Evolutionary conservation across 2,329 filamentous ascomycete species (phyloP).

Genomic region (Diaporthe batatas): DNA sequence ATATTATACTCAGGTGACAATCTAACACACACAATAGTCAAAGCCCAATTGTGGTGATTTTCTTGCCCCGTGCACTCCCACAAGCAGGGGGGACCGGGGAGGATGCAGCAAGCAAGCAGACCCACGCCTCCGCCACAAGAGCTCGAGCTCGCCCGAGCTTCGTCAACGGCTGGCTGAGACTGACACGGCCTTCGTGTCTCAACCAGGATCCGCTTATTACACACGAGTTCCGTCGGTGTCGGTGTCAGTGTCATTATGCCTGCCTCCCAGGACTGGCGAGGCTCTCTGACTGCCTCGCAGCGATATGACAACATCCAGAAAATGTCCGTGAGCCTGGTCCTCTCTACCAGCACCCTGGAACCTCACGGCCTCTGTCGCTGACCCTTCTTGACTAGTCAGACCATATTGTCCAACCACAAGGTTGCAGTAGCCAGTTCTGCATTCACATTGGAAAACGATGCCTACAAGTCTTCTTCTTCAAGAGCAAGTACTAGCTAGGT

Average conservation of each 20-base stretch:
- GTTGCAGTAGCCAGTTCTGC: slow-evolving; percentile 58
- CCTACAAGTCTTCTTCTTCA: slow-evolving; percentile 70
- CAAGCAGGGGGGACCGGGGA: background rate
- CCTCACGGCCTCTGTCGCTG: background rate
- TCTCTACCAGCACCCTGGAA: too few relatives aligned
- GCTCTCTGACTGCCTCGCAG: slow-evolving; percentile 67
- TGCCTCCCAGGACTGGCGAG: slow-evolving; percentile 60
- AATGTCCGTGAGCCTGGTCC: slow-evolving; percentile 61
- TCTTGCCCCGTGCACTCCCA: background rate
- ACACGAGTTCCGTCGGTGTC: slow-evolving; percentile 19
- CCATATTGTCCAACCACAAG: slow-evolving; percentile 43
- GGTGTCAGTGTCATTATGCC: slow-evolving; percentile 40
- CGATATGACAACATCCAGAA: slow-evolving; percentile 74
- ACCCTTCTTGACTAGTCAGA: slow-evolving; percentile 41
- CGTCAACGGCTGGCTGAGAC: slow-evolving; percentile 33
- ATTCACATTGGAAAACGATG: slow-evolving; percentile 74
- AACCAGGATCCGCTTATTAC: slow-evolving; percentile 12
- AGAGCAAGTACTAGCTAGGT: slow-evolving; percentile 60
- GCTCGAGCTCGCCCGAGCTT: slow-evolving; percentile 2
- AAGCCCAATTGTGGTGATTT: background rate
- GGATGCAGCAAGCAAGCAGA: background rate
- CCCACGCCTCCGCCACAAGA: slow-evolving; percentile 12
- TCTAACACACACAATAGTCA: too few relatives aligned
- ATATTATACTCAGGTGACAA: too few relatives aligned
- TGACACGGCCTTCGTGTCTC: slow-evolving; percentile 27